A percentile compares a stretch with the other conserved stretches of the same genome.
phyloP scores from a whole-genome alignment of 2,329 filamentous ascomycete species.

The Leptographium procerum region DNA sequence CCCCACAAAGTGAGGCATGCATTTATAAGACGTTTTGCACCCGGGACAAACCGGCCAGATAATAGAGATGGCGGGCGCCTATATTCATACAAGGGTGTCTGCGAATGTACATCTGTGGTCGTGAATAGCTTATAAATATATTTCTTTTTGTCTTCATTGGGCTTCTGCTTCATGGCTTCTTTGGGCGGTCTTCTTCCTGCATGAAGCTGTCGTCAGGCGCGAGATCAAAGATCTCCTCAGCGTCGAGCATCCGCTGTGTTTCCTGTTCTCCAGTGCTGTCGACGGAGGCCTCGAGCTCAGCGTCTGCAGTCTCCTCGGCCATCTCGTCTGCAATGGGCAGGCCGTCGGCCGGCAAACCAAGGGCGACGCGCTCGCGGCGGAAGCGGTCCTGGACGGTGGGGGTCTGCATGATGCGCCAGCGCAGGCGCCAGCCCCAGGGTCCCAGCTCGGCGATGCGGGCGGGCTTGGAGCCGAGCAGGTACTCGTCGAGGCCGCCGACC shows the following conservation, averaged over 20 bases:
- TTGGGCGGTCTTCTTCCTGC: background rate
- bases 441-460: conserved; percentile 76
- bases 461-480: conserved; percentile 71
- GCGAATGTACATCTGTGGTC: background rate
- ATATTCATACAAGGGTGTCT: background rate
- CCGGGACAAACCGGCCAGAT: background rate
- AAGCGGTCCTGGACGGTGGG: conserved; percentile 52
- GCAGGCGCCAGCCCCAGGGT: conserved; percentile 76
- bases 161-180: background rate
- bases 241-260: background rate
- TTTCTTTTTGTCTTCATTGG: background rate
- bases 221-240: background rate
- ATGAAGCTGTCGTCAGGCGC: background rate
- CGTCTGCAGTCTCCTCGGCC: conserved; percentile 18
- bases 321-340: background rate
- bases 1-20: too few species aligned
- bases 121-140: background rate
- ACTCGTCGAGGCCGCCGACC: conserved; percentile 81
- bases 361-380: conserved; percentile 46
- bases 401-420: conserved; percentile 84
- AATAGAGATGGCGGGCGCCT: background rate
- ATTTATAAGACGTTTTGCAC: too few species aligned
- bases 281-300: background rate
- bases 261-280: background rate
- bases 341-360: conserved; percentile 49